Evolutionary conservation across 2,329 filamentous ascomycete genomes (phyloP).

Genomic region (Remersonia thermophila): DNA sequence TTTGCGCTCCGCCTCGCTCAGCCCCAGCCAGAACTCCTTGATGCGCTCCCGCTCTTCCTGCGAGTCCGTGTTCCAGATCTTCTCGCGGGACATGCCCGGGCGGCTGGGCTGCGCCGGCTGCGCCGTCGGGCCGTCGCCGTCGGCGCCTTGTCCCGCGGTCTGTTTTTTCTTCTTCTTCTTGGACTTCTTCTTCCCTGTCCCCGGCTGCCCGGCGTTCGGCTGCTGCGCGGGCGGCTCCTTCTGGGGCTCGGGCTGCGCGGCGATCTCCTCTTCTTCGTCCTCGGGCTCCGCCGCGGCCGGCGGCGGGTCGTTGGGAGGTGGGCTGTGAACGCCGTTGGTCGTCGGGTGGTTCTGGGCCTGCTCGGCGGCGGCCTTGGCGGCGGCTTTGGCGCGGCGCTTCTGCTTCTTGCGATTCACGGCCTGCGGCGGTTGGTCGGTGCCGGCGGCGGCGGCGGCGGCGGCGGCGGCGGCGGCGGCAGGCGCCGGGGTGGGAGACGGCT

Average conservation of each 20-base stretch:
- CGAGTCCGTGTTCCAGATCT: conserved; percentile 95
- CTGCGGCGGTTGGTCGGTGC: conserved; percentile 2
- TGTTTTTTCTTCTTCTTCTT: conserved; percentile 60
- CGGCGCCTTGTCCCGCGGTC: conserved; percentile 10
- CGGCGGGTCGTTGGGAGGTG: conserved; percentile 21
- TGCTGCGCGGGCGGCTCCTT: conserved; percentile 30
- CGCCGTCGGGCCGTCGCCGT: conserved; percentile 7
- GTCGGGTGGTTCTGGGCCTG: conserved; percentile 23
- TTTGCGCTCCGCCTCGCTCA: conserved; percentile 89
- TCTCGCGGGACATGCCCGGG: conserved; percentile 53
- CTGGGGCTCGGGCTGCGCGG: not conserved
- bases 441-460: conserved; percentile 14
- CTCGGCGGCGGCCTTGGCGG: conserved; percentile 46
- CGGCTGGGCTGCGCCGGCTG: conserved; percentile 21
- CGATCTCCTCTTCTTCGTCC: conserved; percentile 33
- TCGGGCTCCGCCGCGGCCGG: conserved; percentile 42
- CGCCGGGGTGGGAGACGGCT: conserved; percentile 36
- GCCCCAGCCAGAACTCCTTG: conserved; percentile 92
- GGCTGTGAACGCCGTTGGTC: conserved; percentile 30
- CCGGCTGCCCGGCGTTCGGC: conserved; percentile 25
- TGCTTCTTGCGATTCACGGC: conserved; percentile 86
- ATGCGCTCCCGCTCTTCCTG: conserved; percentile 93
- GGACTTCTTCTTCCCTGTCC: conserved; percentile 42
- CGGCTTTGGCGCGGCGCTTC: conserved; percentile 79
- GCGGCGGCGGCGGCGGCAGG: conserved; percentile 20